These are phyloP conservation scores for Ilex aquifolium DNA, from an alignment of 257 asterid species.

Conservation along the genomic window DNA sequence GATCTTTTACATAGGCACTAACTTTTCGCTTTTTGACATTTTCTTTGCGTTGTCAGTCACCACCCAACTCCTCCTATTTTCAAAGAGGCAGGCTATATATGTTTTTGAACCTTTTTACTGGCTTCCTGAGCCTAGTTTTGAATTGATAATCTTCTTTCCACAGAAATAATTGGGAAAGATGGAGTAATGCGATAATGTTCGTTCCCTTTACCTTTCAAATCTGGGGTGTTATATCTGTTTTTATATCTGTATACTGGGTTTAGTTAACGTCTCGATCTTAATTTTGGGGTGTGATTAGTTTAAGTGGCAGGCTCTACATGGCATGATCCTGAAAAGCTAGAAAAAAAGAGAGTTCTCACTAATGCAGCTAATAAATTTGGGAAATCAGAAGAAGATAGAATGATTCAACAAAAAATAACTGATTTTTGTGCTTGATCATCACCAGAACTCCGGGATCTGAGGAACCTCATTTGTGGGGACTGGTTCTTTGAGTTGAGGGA, in stretches of 20 bases:
- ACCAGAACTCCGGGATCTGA: not conserved
- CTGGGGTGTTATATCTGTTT: too few species aligned
- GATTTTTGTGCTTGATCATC: too few species aligned
- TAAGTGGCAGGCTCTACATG: too few species aligned
- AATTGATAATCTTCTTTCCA: not conserved
- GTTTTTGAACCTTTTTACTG: conserved; percentile 10
- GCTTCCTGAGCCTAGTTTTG: conserved; percentile 11
- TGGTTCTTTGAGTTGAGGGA: not conserved
- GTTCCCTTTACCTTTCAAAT: not conserved
- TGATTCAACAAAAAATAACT: too few species aligned
- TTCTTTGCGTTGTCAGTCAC: conserved; percentile 3
- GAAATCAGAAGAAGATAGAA: too few species aligned
- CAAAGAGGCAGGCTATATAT: conserved; percentile 3
- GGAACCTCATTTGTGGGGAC: not conserved
- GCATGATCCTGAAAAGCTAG: too few species aligned
- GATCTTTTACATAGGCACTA: conserved; percentile 52
- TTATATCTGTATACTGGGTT: too few species aligned
- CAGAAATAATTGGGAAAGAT: not conserved
- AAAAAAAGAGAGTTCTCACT: too few species aligned
- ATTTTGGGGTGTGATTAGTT: too few species aligned
- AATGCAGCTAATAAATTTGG: too few species aligned
- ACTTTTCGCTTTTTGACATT: conserved; percentile 7
- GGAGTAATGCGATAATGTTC: not conserved
- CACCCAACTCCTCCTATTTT: conserved; percentile 18
- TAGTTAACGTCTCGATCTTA: too few species aligned